Base-by-base conservation (phyloP, 371 early-diverging fungal species). In the Rhizopus arrhizus region DNA sequence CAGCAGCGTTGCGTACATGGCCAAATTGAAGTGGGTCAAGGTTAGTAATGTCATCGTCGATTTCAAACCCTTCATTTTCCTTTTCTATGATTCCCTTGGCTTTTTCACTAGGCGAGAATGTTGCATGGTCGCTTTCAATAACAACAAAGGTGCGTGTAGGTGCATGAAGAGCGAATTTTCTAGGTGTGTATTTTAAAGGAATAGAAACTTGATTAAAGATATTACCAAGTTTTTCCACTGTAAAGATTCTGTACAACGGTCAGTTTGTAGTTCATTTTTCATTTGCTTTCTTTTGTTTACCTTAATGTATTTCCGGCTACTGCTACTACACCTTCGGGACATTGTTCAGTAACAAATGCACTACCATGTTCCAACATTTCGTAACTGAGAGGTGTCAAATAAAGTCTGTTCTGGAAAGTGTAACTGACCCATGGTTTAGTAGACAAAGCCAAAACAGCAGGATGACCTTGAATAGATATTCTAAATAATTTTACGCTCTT, bases 361-460 rank as follows among this genome's bases (percentile, higher is more conserved):
- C 91, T 82, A 16, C 92, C 97, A 64, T 78, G 91, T 73, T 91
- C 92, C 31, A 96, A 72, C 64, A 78, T 70, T 34, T 92, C 91
- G 62, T 92, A 93, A 53, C 88, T 84, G 41, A 89, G 69, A 6
- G 88, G 87, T 6, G 75, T 75, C 12, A 81, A 54, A 34, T 77
- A 65, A 6, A 79, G 55, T 40, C 94, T 80, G 0, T 85, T 84
- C 62, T 91, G 92, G 75, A 84, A 85, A 22, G 86, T 89, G 69
- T 92, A 95, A 56, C 86, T 89, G 53, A 97, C 72, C 98, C 98
- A 97, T 6, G 98, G 94, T 36, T 95, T 83, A 11, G 88, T 86
- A 3, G 92, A 89, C 32, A 97, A 69, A 7, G 95, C 95, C 58
- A 97, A 74, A 0, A 97, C 87, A 4, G 91, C 94, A 32, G 82